Evolutionary conservation across 2,329 filamentous ascomycete genomes (phyloP).

Genomic region (Xylariaceae sp.): DNA sequence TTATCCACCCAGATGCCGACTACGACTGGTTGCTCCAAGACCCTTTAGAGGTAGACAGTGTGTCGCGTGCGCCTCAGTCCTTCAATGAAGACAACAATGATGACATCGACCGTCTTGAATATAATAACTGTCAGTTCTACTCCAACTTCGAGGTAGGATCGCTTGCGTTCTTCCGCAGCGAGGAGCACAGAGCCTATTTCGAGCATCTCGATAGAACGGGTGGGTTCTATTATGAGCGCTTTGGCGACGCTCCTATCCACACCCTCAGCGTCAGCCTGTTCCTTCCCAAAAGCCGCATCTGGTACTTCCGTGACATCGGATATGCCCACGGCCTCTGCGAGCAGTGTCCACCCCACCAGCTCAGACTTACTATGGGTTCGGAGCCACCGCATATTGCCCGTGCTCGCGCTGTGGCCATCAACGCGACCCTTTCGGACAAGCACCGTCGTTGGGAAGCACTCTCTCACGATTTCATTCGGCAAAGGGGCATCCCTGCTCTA

Average conservation of each 20-base stretch:
- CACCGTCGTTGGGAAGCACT: conserved; percentile 46
- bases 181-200: conserved; percentile 55
- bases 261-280: conserved; percentile 62
- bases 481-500: conserved; percentile 41
- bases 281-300: conserved; percentile 55
- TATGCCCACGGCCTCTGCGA: conserved; percentile 53
- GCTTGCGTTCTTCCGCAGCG: conserved; percentile 55
- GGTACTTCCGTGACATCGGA: conserved; percentile 56
- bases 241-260: conserved; percentile 56
- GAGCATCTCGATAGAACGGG: conserved; percentile 55
- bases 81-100: conserved; percentile 10
- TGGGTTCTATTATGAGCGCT: conserved; percentile 54
- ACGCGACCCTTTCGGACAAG: conserved; percentile 38
- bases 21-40: conserved; percentile 54
- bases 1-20: conserved; percentile 55
- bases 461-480: conserved; percentile 46
- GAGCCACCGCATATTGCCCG: conserved; percentile 18
- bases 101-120: conserved; percentile 44
- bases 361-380: conserved; percentile 25
- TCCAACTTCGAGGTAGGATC: conserved; percentile 62
- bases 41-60: conserved; percentile 24
- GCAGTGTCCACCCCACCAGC: conserved; percentile 43
- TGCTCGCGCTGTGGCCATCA: conserved; percentile 20
- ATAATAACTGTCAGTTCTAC: conserved; percentile 57
- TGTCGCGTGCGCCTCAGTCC: not conserved